These are phyloP conservation scores for Venturia effusa DNA, from an alignment of 2,329 filamentous ascomycete species.

Conservation along the genomic window DNA sequence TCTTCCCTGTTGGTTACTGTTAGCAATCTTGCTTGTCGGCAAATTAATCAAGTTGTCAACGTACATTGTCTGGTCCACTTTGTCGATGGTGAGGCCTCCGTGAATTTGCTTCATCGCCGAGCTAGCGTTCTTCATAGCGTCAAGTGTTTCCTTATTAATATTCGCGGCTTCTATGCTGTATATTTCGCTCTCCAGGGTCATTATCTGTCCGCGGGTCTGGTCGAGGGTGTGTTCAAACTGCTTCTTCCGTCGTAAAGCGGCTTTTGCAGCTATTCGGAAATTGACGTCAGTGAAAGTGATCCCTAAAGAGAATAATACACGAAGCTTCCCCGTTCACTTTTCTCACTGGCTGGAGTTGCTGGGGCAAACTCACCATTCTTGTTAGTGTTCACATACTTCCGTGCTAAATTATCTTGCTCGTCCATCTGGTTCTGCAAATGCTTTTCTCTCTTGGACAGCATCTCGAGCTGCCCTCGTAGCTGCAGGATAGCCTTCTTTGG, in stretches of 20 bases:
- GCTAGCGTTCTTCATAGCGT: constrained; percentile 85
- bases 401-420: constrained; percentile 78
- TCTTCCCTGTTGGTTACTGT: constrained; percentile 53
- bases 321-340: neutral
- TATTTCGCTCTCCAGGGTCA: constrained; percentile 88
- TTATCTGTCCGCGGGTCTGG: constrained; percentile 81
- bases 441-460: constrained; percentile 93
- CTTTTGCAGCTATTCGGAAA: constrained; percentile 60
- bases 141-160: constrained; percentile 93
- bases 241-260: constrained; percentile 89
- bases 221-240: constrained; percentile 82
- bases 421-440: constrained; percentile 87
- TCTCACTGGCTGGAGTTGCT: neutral
- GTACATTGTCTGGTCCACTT: constrained; percentile 91
- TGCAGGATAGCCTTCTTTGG: constrained; percentile 94
- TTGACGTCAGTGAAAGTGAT: neutral
- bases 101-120: constrained; percentile 91
- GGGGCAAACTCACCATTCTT: constrained; percentile 62
- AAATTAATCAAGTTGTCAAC: constrained; percentile 26
- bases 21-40: neutral
- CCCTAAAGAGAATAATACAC: neutral
- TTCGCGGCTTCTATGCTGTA: constrained; percentile 96
- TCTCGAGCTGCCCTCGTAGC: constrained; percentile 81
- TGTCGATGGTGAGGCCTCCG: constrained; percentile 79
- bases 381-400: constrained; percentile 80